phyloP scores from a whole-genome alignment of 1,139 yeast genomes.

The Candida glucosophila region DNA sequence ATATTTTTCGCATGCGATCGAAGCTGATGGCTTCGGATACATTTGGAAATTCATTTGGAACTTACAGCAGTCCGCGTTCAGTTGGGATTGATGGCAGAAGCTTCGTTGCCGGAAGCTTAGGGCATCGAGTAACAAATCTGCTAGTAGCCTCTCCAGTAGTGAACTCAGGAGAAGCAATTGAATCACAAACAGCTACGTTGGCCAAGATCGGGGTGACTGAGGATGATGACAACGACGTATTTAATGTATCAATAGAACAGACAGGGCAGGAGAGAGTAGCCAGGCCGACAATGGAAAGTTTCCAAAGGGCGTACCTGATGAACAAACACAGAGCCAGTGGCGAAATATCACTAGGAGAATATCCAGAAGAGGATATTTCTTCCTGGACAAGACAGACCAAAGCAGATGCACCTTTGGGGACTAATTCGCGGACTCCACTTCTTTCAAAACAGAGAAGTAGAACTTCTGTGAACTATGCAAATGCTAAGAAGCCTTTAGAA shows the following conservation, averaged over 20 bases:
- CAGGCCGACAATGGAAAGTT: neutral
- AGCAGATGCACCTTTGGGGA: neutral
- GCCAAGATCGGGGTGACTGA: conserved; percentile 54
- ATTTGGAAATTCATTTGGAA: no score
- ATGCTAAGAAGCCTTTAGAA: neutral
- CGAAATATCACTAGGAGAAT: no score
- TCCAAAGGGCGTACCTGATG: neutral
- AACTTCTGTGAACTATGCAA: neutral
- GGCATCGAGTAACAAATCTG: conserved; percentile 6
- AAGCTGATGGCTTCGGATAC: no score
- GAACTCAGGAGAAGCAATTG: conserved; percentile 42
- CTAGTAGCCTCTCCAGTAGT: conserved; percentile 26
- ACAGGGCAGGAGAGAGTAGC: neutral
- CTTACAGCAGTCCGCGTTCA: conserved; percentile 14
- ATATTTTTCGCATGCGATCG: no score
- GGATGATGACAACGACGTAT: conserved; percentile 10
- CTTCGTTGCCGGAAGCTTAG: conserved; percentile 25
- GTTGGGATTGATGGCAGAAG: conserved; percentile 40
- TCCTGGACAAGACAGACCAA: neutral
- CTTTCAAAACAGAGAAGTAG: neutral
- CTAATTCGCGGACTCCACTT: neutral
- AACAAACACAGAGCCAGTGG: no score
- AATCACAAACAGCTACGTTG: conserved; percentile 57
- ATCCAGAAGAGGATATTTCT: no score
- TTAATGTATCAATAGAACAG: neutral